phyloP scores from a whole-genome alignment of 495 filamentous ascomycete genomes.

The Amniculicola lignicola region DNA sequence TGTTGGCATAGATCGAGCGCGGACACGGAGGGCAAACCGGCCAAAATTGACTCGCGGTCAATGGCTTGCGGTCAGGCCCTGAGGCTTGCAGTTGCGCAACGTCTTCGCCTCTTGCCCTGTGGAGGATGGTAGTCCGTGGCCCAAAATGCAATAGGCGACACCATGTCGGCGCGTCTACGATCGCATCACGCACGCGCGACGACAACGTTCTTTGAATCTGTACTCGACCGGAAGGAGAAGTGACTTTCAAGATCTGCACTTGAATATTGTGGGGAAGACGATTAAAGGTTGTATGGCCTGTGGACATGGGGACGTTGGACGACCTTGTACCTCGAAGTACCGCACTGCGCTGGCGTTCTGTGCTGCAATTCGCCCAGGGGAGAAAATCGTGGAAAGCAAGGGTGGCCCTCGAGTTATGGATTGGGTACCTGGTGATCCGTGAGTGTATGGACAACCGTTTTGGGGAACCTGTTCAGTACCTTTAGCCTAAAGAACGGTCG shows the following conservation, averaged over 20 bases:
- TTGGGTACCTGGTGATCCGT: conserved; percentile 23
- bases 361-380: conserved; percentile 6
- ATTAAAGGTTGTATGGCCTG: conserved; percentile 10
- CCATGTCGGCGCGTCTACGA: conserved; percentile 6
- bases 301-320: conserved; percentile 20
- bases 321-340: conserved; percentile 29
- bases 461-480: background rate
- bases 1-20: background rate
- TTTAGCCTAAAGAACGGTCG: conserved; percentile 23
- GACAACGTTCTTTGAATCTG: conserved; percentile 15
- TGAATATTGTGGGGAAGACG: conserved; percentile 29
- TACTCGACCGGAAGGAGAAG: conserved; percentile 20
- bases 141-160: conserved; percentile 14
- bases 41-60: background rate
- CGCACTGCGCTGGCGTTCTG: conserved; percentile 13
- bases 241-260: conserved; percentile 26
- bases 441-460: conserved; percentile 12
- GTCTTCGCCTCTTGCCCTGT: background rate
- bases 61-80: conserved; percentile 10
- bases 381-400: conserved; percentile 11
- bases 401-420: conserved; percentile 7
- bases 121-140: conserved; percentile 17
- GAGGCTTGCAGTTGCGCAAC: conserved; percentile 6
- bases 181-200: conserved; percentile 24
- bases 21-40: background rate